Percentiles rank a stretch among this genome's conserved stretches.
These are phyloP conservation scores for Hygrophila difformis DNA, from an alignment of 257 asterid genomes.

Conservation along the genomic window DNA sequence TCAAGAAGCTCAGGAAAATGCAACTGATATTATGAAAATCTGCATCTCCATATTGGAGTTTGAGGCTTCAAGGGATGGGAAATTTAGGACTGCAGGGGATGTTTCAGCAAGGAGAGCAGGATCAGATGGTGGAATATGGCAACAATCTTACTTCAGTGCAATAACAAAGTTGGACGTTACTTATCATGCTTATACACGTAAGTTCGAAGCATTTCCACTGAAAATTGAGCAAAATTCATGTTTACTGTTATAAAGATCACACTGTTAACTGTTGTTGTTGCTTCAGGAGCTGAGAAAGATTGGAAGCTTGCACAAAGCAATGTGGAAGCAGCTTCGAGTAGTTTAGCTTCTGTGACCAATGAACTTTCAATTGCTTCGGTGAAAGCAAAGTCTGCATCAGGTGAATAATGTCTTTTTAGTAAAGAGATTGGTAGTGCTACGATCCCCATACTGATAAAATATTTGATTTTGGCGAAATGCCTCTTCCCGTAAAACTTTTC, in stretches of 20 bases:
- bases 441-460: neutral
- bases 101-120: slow-evolving; percentile 40
- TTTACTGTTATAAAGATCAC: slow-evolving; percentile 16
- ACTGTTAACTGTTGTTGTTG: slow-evolving; percentile 13
- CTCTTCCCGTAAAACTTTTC: no score
- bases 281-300: slow-evolving; percentile 91
- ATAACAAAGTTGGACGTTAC: slow-evolving; percentile 61
- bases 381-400: slow-evolving; percentile 82
- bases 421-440: slow-evolving; percentile 9
- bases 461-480: no score
- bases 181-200: slow-evolving; percentile 80
- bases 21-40: slow-evolving; percentile 68
- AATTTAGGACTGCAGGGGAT: slow-evolving; percentile 46
- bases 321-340: slow-evolving; percentile 89
- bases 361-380: slow-evolving; percentile 72
- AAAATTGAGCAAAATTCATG: slow-evolving; percentile 14
- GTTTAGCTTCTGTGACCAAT: slow-evolving; percentile 69
- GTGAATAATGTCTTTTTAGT: slow-evolving; percentile 29
- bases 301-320: slow-evolving; percentile 86
- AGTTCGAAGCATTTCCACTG: slow-evolving; percentile 27
- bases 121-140: slow-evolving; percentile 79
- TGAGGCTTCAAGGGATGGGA: slow-evolving; percentile 93
- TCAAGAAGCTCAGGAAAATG: slow-evolving; percentile 71
- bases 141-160: slow-evolving; percentile 67
- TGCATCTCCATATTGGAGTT: slow-evolving; percentile 83